Base-by-base conservation (phyloP, 805 yeast genomes). In the Schwanniomyces sp. region DNA sequence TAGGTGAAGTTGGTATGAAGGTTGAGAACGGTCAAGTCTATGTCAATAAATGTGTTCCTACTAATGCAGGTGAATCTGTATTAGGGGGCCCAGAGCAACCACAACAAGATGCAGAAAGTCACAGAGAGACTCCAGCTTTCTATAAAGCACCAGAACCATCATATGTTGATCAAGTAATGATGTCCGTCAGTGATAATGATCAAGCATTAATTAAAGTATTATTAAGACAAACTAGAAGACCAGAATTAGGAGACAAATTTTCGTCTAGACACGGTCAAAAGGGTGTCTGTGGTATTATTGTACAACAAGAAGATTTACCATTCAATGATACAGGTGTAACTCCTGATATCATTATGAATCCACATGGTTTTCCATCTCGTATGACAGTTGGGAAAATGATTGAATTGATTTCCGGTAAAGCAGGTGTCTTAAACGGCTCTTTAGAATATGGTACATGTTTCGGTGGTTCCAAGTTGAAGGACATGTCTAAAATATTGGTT, bases 311-410 rank as follows among this genome's bases (percentile, higher is more conserved):
- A 58, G 99, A 92, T 62, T 78, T 92, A 78, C 99, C 99, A 11
- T 92, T 92, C 70, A 89, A 85, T 63, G 98, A 94, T 58, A 80
- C 84, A 49, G 99, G 99, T 64, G 80, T 94, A 24, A 76, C 82
- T 3, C 99, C 99, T 0, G 99, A 92, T 72, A 91, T 92, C 54
- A 92, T 92, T 61, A 92, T 92, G 97, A 92, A 92, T 63, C 99
- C 99, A 1, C 99, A 92, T 67, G 99, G 97, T 74, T 94, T 92
- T 85, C 99, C 99, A 52, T 92, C 98, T 30, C 96, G 99, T 80
- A 94, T 94, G 99, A 94, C 99, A 34, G 98, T 94, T 16, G 99
- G 99, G 50, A 94, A 94, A 70, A 92, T 94, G 98, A 83, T 94
- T 55, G 99, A 94, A 68, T 77, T 92, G 52, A 87, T 94, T 21